Evolutionary conservation across 1,284 basidiomycete species (phyloP).

Genomic region (Cutaneotrichosporon daszewskae): DNA sequence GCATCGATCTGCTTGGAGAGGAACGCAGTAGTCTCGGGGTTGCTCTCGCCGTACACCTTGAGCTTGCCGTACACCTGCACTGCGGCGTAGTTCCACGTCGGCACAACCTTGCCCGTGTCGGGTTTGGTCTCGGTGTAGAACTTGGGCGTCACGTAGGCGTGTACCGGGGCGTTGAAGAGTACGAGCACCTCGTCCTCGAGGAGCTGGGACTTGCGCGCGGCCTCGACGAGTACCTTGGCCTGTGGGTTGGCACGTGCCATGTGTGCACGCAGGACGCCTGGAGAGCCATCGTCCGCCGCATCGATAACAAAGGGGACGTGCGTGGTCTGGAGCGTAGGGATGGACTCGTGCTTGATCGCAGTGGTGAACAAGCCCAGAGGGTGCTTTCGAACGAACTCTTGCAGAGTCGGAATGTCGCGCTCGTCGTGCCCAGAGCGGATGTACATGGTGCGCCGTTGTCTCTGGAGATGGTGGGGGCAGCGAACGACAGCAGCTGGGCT

Average conservation of each 20-base stretch:
- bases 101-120: constrained; percentile 42
- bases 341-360: constrained; percentile 33
- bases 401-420: constrained; percentile 42
- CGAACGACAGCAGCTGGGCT: no score
- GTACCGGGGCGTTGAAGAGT: constrained; percentile 40
- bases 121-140: constrained; percentile 46
- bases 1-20: constrained; percentile 36
- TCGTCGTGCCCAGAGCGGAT: constrained; percentile 49
- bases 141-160: constrained; percentile 44
- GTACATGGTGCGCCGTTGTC: constrained; percentile 48
- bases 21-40: constrained; percentile 22
- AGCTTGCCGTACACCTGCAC: constrained; percentile 46
- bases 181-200: constrained; percentile 41
- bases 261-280: constrained; percentile 35
- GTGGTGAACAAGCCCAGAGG: constrained; percentile 50
- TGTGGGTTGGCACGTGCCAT: constrained; percentile 47
- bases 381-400: constrained; percentile 45
- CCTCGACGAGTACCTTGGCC: constrained; percentile 32
- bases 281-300: not conserved
- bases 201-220: constrained; percentile 1
- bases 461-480: no score
- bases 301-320: constrained; percentile 51
- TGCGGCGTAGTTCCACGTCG: constrained; percentile 47
- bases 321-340: constrained; percentile 46
- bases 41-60: constrained; percentile 22